Evolutionary conservation across 176 grass and related monocot species (phyloP).

Genomic region (Phoenix roebelenii): DNA sequence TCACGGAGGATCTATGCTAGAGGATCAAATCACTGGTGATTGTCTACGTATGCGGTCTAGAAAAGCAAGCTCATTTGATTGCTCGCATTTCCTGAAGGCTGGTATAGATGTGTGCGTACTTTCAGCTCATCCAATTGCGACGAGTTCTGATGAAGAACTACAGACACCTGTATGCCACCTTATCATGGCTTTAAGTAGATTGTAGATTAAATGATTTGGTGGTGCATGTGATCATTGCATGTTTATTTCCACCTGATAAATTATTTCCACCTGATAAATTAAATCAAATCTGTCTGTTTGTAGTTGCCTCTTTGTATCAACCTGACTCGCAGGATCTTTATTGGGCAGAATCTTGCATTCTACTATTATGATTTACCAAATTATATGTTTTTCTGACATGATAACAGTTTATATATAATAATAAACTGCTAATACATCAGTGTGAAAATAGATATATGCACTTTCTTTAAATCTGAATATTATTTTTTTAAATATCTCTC

Average conservation of each 20-base stretch:
- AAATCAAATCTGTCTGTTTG: no score
- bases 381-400: no score
- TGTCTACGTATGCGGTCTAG: conserved; percentile 54
- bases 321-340: no score
- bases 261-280: no score
- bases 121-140: conserved; percentile 21
- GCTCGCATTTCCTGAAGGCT: conserved; percentile 48
- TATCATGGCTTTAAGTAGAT: not conserved
- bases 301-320: no score
- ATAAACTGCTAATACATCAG: not conserved
- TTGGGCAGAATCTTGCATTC: no score
- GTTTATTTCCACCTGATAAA: not conserved
- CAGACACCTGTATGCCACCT: conserved; percentile 34
- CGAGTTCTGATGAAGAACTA: conserved; percentile 22
- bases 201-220: not conserved
- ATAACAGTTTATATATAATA: no score
- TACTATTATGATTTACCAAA: no score
- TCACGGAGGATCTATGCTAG: conserved; percentile 15
- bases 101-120: conserved; percentile 52
- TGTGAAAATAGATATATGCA: not conserved
- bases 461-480: not conserved
- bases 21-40: conserved; percentile 36
- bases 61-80: conserved; percentile 50
- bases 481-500: not conserved
- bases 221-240: not conserved